A percentile compares a stretch with the other conserved stretches of the same genome.
These are phyloP conservation scores for Camelina neglecta DNA, from an alignment of 345 rosid genomes.

Conservation along the genomic window DNA sequence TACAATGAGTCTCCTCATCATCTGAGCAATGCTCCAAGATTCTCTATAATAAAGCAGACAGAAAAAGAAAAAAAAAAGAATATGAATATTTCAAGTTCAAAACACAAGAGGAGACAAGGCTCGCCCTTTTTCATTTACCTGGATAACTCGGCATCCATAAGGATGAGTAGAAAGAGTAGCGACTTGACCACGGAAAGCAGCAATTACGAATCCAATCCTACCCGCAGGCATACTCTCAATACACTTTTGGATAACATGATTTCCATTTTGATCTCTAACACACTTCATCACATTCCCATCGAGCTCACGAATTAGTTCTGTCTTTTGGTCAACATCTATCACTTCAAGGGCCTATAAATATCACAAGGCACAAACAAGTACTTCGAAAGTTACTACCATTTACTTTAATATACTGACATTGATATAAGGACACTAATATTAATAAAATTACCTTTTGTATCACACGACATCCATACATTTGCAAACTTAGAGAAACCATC, in stretches of 20 bases:
- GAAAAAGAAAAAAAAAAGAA: conserved; percentile 8
- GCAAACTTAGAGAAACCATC: conserved; percentile 87
- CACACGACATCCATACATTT: conserved; percentile 99
- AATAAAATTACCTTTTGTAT: conserved; percentile 79
- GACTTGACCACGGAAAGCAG: conserved; percentile 87
- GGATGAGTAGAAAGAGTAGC: conserved; percentile 90
- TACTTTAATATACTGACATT: conserved; percentile 14
- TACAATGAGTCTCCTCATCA: conserved; percentile 72
- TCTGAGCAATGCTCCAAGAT: conserved; percentile 94
- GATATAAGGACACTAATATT: neutral
- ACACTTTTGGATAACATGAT: conserved; percentile 97
- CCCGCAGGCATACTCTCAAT: conserved; percentile 79
- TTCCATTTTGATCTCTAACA: conserved; percentile 96
- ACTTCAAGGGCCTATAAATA: conserved; percentile 87
- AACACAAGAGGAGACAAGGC: neutral
- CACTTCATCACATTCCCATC: conserved; percentile 93
- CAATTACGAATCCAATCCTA: conserved; percentile 79
- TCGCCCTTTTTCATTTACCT: conserved; percentile 53
- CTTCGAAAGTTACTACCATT: conserved; percentile 8
- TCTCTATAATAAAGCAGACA: conserved; percentile 56
- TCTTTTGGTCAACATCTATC: conserved; percentile 90
- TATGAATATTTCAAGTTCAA: conserved; percentile 1
- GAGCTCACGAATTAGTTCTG: conserved; percentile 74
- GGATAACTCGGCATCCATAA: conserved; percentile 97
- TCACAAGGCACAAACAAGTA: conserved; percentile 9